Evolutionary conservation across 1,284 basidiomycete species (phyloP).

Genomic region (Ceratobasidium theobromae): DNA sequence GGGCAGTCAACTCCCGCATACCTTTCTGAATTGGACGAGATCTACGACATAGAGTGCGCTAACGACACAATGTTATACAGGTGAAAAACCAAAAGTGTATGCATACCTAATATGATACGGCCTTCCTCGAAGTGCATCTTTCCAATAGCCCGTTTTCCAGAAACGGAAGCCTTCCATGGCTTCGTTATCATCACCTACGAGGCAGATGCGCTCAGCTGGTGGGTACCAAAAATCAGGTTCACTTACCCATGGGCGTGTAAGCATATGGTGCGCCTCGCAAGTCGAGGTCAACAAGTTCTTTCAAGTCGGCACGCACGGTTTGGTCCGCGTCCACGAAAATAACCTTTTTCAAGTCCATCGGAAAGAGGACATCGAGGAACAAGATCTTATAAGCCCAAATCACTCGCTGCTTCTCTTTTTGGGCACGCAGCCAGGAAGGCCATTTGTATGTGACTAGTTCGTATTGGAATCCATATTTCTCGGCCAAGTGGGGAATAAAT

Average conservation of each 20-base stretch:
- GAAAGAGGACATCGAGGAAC: constrained; percentile 97
- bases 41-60: constrained; percentile 97
- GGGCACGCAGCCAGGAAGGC: constrained; percentile 95
- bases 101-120: constrained; percentile 90
- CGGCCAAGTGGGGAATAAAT: constrained; percentile 90
- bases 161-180: constrained; percentile 99
- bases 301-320: constrained; percentile 93
- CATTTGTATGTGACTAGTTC: constrained; percentile 98
- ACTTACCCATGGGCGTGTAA: constrained; percentile 88
- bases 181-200: constrained; percentile 70
- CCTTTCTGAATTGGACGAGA: constrained; percentile 90
- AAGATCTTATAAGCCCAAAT: constrained; percentile 99
- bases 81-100: neutral
- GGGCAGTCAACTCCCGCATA: constrained; percentile 41
- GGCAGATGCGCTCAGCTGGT: neutral
- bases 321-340: constrained; percentile 99
- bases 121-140: constrained; percentile 73
- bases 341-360: constrained; percentile 96
- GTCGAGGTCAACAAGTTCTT: constrained; percentile 89
- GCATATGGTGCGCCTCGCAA: constrained; percentile 90
- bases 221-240: neutral
- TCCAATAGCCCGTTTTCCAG: constrained; percentile 98
- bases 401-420: constrained; percentile 95
- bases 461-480: constrained; percentile 91
- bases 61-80: neutral